phyloP scores from a whole-genome alignment of 345 rosid species.

The Melastoma malabathricum region DNA sequence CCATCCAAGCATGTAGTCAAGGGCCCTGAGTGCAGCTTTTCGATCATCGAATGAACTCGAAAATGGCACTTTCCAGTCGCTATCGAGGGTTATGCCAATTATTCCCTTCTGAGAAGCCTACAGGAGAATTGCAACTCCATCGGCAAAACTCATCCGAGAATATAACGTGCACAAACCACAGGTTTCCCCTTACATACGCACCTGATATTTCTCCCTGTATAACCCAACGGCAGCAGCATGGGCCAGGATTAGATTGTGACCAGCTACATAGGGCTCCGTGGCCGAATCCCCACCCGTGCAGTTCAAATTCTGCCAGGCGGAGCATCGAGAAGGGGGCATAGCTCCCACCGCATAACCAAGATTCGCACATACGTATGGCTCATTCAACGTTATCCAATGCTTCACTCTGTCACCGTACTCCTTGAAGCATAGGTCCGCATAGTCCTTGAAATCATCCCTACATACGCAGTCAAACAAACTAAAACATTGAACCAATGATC shows the following conservation, averaged over 20 bases:
- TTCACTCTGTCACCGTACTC: conserved; percentile 23
- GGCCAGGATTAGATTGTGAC: conserved; percentile 21
- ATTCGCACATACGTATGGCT: conserved; percentile 8
- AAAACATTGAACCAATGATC: not conserved
- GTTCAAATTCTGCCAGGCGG: conserved; percentile 7
- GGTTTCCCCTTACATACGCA: not conserved
- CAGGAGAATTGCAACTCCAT: not conserved
- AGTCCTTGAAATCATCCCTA: conserved; percentile 17
- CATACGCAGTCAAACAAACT: no score
- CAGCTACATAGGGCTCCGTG: conserved; percentile 18
- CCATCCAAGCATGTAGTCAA: conserved; percentile 34
- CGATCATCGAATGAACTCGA: conserved; percentile 10
- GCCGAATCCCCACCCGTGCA: conserved; percentile 18
- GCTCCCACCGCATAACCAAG: conserved; percentile 7
- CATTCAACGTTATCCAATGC: conserved; percentile 28
- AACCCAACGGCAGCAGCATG: conserved; percentile 17
- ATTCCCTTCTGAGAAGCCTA: conserved; percentile 30
- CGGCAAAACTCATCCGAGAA: no score
- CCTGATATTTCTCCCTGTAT: conserved; percentile 21
- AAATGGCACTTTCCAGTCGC: conserved; percentile 25
- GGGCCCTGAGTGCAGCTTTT: conserved; percentile 18
- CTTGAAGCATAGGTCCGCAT: conserved; percentile 16
- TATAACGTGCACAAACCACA: no score
- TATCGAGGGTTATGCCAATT: conserved; percentile 27
- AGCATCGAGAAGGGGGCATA: conserved; percentile 16